These are phyloP conservation scores for Aspergillus fumigatus DNA, from an alignment of 2,329 filamentous ascomycete species.

Conservation along the genomic window DNA sequence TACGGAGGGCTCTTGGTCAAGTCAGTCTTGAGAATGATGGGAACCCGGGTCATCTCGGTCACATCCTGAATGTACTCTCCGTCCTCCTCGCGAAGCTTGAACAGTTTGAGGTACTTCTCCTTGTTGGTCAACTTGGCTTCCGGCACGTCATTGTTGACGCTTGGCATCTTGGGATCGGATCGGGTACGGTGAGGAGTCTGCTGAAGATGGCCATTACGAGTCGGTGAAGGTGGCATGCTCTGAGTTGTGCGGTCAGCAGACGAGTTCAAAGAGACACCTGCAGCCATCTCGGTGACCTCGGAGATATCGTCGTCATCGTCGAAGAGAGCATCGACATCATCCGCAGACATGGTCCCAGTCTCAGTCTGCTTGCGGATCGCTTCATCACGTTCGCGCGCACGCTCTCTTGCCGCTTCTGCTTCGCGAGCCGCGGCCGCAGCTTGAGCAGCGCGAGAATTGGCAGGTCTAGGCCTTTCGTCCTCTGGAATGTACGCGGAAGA, in stretches of 20 bases:
- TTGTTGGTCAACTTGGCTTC: conserved; percentile 84
- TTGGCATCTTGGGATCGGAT: conserved; percentile 87
- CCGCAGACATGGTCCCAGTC: conserved; percentile 87
- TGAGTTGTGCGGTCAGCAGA: conserved; percentile 79
- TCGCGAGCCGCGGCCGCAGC: conserved; percentile 72
- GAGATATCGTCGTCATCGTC: conserved; percentile 86
- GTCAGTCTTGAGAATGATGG: conserved; percentile 98
- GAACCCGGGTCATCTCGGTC: conserved; percentile 93
- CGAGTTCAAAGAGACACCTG: conserved; percentile 75
- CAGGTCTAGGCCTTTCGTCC: conserved; percentile 87
- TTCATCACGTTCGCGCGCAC: conserved; percentile 82
- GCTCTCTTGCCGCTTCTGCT: conserved; percentile 75
- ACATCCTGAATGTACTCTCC: conserved; percentile 98
- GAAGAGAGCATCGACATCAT: conserved; percentile 92
- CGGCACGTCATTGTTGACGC: conserved; percentile 60
- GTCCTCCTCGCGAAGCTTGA: conserved; percentile 83
- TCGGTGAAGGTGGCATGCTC: conserved; percentile 89
- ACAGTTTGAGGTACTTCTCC: conserved; percentile 91
- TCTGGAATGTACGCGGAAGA: conserved; percentile 95
- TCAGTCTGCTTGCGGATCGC: conserved; percentile 89
- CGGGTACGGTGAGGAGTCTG: conserved; percentile 78
- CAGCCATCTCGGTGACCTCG: conserved; percentile 85
- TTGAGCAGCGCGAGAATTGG: conserved; percentile 68
- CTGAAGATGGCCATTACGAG: conserved; percentile 64
- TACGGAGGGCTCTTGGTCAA: conserved; percentile 98